Conservation (phyloP, 441 rosid genomes). For the Manihot esculenta region DNA sequence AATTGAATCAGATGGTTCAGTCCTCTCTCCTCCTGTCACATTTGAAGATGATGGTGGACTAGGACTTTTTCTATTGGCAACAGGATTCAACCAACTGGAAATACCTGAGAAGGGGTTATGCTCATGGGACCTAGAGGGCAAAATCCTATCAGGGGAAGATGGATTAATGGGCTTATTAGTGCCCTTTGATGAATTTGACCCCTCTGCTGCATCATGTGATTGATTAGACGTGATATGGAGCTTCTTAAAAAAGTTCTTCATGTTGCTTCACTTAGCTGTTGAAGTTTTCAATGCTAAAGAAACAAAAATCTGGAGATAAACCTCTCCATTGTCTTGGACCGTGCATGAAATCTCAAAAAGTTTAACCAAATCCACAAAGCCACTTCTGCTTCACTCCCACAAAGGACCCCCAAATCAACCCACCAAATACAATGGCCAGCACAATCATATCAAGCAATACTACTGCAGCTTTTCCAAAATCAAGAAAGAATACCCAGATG, state of each 20-base stretch:
- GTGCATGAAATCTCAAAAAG: slow-evolving; percentile 48
- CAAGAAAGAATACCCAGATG: slow-evolving; percentile 44
- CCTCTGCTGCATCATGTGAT: slow-evolving; percentile 59
- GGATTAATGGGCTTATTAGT: slow-evolving; percentile 42
- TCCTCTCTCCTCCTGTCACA: slow-evolving; percentile 39
- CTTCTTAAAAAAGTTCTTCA: slow-evolving; percentile 92
- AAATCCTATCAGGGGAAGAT: slow-evolving; percentile 37
- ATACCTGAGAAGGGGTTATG: slow-evolving; percentile 70
- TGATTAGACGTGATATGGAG: slow-evolving; percentile 68
- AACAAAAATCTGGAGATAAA: slow-evolving; percentile 53
- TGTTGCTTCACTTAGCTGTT: slow-evolving; percentile 39
- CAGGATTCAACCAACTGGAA: slow-evolving; percentile 83
- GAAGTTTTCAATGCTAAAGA: slow-evolving; percentile 42
- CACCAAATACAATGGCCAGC: slow-evolving; percentile 34
- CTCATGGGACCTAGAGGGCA: slow-evolving; percentile 40
- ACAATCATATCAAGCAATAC: slow-evolving; percentile 41
- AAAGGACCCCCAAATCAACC: slow-evolving; percentile 27
- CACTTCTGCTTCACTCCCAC: slow-evolving; percentile 21
- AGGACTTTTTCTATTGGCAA: slow-evolving; percentile 57
- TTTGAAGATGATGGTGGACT: slow-evolving; percentile 72
- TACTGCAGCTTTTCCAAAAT: slow-evolving; percentile 31
- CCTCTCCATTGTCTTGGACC: slow-evolving; percentile 75
- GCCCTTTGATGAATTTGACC: slow-evolving; percentile 58
- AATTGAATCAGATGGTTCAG: slow-evolving; percentile 47
- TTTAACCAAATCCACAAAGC: slow-evolving; percentile 25